Percentiles rank a stretch among this genome's conserved stretches.
These are phyloP conservation scores for Skeletonema menzelii DNA, from an alignment of 108 stramenopile genomes.

Conservation along the genomic window DNA sequence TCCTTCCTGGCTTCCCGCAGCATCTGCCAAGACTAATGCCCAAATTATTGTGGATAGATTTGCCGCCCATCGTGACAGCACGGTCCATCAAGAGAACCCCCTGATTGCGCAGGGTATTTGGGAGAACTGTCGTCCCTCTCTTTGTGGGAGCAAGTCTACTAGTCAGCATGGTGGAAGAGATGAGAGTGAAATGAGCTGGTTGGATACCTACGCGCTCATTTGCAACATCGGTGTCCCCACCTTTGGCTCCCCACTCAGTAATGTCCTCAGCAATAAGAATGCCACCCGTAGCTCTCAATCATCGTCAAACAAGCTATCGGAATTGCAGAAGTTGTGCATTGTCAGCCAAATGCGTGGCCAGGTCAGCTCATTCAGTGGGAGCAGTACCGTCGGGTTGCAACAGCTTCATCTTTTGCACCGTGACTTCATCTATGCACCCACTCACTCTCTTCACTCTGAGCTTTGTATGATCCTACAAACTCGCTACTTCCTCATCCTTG, in stretches of 20 bases:
- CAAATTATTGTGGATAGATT: slow-evolving; percentile 50
- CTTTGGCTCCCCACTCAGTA: background rate
- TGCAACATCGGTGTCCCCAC: slow-evolving; percentile 25
- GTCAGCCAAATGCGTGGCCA: slow-evolving; percentile 70
- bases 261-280: background rate
- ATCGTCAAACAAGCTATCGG: slow-evolving; percentile 50
- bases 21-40: slow-evolving; percentile 70
- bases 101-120: slow-evolving; percentile 35
- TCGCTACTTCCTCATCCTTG: slow-evolving; percentile 57
- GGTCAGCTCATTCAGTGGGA: slow-evolving; percentile 3
- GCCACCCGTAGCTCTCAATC: slow-evolving; percentile 5
- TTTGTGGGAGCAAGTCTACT: background rate
- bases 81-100: slow-evolving; percentile 42
- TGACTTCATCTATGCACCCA: slow-evolving; percentile 69
- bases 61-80: slow-evolving; percentile 52
- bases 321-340: slow-evolving; percentile 68
- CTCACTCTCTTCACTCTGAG: slow-evolving; percentile 72
- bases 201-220: slow-evolving; percentile 35
- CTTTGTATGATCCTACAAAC: slow-evolving; percentile 87
- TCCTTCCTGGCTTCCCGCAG: slow-evolving; percentile 16
- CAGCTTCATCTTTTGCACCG: background rate
- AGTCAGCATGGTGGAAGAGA: background rate
- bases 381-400: background rate
- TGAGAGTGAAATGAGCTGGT: background rate
- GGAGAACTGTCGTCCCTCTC: slow-evolving; percentile 47